These are phyloP conservation scores for Jackrogersella minutella DNA, from an alignment of 495 filamentous ascomycete genomes.

Conservation along the genomic window DNA sequence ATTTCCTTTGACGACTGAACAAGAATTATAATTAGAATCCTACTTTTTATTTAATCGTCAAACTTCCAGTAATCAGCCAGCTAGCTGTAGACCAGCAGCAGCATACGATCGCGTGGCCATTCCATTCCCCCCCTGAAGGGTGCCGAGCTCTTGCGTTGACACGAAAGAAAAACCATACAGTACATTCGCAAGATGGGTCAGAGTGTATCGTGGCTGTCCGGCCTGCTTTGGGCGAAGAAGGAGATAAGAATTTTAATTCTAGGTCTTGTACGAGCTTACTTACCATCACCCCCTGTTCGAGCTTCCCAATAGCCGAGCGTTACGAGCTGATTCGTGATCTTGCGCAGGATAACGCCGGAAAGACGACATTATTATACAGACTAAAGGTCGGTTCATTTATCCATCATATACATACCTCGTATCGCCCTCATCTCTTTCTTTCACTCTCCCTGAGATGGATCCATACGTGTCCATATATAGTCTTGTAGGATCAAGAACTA, in stretches of 20 bases:
- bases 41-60: not conserved
- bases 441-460: not conserved
- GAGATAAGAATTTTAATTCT: constrained; percentile 97
- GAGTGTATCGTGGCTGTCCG: constrained; percentile 77
- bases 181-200: constrained; percentile 72
- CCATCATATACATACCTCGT: not conserved
- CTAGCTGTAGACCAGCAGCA: constrained; percentile 15
- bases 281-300: constrained; percentile 44
- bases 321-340: constrained; percentile 22
- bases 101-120: constrained; percentile 29
- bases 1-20: constrained; percentile 14
- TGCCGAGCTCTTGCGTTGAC: constrained; percentile 12
- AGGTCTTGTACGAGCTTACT: constrained; percentile 72
- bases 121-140: not conserved
- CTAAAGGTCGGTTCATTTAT: constrained; percentile 74
- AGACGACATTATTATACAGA: constrained; percentile 95
- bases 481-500: constrained; percentile 6
- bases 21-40: constrained; percentile 19
- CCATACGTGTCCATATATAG: too few relatives aligned
- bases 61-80: not conserved
- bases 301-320: constrained; percentile 18
- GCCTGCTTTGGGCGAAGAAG: constrained; percentile 88
- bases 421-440: not conserved
- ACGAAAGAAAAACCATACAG: constrained; percentile 14
- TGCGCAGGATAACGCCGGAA: constrained; percentile 92